Evolutionary conservation across 495 filamentous ascomycete species (phyloP).

Genomic region (Penicillium goetzii): DNA sequence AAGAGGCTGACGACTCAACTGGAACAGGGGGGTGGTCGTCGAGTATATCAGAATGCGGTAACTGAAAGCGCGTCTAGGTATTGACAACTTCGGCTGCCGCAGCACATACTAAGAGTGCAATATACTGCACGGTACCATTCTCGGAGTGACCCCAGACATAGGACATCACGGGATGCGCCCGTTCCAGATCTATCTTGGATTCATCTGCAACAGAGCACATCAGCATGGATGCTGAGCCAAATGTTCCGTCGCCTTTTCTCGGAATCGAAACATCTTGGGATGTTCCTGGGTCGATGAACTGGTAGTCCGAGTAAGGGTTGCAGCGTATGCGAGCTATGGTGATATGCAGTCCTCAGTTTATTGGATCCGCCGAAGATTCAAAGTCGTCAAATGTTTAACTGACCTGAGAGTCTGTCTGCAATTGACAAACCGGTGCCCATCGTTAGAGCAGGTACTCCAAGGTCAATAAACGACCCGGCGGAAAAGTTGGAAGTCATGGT

Average conservation of each 20-base stretch:
- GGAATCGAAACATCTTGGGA: no score
- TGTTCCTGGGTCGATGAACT: no score
- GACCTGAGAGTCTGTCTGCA: neutral
- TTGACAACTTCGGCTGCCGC: conserved; percentile 7
- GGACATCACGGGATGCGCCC: no score
- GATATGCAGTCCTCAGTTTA: no score
- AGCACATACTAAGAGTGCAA: neutral
- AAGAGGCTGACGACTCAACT: conserved; percentile 9
- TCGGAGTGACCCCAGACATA: conserved; percentile 12
- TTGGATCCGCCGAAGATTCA: no score
- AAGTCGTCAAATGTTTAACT: neutral
- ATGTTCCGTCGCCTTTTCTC: no score
- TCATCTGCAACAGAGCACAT: no score
- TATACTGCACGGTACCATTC: neutral
- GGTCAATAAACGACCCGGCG: neutral
- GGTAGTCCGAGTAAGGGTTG: no score
- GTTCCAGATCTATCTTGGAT: no score
- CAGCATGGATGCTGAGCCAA: no score
- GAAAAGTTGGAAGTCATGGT: neutral
- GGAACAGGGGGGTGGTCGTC: conserved; percentile 6
- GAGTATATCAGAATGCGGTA: conserved; percentile 10
- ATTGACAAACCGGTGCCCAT: neutral
- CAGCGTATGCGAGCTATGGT: no score
- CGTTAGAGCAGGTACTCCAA: neutral
- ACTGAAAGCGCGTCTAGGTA: conserved; percentile 1